Conservation (phyloP, 2,329 filamentous ascomycete species). For the Neofusicoccum sp. region DNA sequence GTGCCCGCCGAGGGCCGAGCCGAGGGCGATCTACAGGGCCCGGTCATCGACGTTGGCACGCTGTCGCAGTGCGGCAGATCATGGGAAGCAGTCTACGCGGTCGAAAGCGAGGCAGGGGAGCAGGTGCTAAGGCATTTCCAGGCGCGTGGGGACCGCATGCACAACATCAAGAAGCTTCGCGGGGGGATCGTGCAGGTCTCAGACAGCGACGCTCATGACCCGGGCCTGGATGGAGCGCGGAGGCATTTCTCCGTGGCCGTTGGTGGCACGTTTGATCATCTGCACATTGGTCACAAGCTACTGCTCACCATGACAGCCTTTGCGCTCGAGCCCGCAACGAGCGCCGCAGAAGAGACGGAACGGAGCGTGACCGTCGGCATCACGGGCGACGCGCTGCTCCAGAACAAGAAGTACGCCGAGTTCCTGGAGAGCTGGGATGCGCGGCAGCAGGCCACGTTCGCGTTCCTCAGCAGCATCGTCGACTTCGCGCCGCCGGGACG, state of each 20-base stretch:
- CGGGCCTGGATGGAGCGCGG: constrained; percentile 7
- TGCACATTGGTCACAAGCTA: constrained; percentile 95
- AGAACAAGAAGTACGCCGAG: constrained; percentile 85
- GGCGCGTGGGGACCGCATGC: constrained; percentile 32
- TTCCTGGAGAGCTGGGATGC: constrained; percentile 79
- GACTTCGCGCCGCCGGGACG: constrained; percentile 58
- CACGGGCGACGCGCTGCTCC: constrained; percentile 82
- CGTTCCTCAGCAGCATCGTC: constrained; percentile 68
- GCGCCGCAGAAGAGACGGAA: constrained; percentile 27
- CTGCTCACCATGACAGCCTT: constrained; percentile 85
- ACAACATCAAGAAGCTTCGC: constrained; percentile 38
- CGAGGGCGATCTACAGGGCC: constrained; percentile 45
- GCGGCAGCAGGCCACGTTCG: constrained; percentile 68
- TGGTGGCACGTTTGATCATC: constrained; percentile 94
- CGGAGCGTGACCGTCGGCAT: constrained; percentile 78
- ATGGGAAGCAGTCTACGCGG: constrained; percentile 69
- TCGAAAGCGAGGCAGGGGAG: constrained; percentile 67
- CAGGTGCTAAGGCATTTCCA: constrained; percentile 55
- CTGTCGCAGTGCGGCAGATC: constrained; percentile 54
- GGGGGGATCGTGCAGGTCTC: constrained; percentile 38
- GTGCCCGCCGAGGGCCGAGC: constrained; percentile 28
- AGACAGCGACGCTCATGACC: constrained; percentile 18
- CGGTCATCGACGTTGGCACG: constrained; percentile 52
- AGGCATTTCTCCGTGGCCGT: constrained; percentile 70
- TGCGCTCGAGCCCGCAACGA: constrained; percentile 54